Evolutionary conservation across 129 eudicot species (phyloP).

Genomic region (Kitagawia praeruptora): DNA sequence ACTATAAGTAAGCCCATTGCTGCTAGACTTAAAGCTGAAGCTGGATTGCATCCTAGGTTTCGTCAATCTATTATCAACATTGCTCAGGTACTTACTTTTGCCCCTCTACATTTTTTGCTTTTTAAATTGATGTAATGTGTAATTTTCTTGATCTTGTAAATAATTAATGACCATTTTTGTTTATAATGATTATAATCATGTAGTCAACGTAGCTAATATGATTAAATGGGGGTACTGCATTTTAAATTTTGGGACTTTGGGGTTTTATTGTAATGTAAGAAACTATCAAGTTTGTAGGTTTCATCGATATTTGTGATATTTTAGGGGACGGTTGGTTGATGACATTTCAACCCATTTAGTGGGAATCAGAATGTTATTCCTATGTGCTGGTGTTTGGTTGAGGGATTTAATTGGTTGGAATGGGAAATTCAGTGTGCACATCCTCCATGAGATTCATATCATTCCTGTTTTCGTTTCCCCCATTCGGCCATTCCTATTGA

Average conservation of each 20-base stretch:
- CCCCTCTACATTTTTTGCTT: background rate
- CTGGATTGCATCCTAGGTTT: conserved; percentile 70
- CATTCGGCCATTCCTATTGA: background rate
- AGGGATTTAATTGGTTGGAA: background rate
- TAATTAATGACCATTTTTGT: background rate
- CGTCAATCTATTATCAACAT: conserved; percentile 56
- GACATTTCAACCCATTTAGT: background rate
- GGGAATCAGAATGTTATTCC: background rate
- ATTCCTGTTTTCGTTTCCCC: background rate
- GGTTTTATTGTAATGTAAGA: background rate
- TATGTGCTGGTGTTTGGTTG: background rate
- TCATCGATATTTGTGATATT: background rate
- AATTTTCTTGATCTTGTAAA: background rate
- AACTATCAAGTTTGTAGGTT: background rate
- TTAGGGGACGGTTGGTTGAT: background rate
- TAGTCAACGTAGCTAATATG: too few species aligned
- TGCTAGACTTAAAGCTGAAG: conserved; percentile 52
- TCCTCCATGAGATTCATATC: background rate
- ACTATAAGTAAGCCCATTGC: conserved; percentile 93
- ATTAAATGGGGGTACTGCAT: background rate
- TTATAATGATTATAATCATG: too few species aligned
- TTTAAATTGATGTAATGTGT: background rate
- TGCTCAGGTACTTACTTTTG: conserved; percentile 53
- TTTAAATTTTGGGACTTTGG: background rate
- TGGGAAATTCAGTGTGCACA: background rate